phyloP scores from a whole-genome alignment of 2,329 filamentous ascomycete genomes.

The Claviceps paspali region DNA sequence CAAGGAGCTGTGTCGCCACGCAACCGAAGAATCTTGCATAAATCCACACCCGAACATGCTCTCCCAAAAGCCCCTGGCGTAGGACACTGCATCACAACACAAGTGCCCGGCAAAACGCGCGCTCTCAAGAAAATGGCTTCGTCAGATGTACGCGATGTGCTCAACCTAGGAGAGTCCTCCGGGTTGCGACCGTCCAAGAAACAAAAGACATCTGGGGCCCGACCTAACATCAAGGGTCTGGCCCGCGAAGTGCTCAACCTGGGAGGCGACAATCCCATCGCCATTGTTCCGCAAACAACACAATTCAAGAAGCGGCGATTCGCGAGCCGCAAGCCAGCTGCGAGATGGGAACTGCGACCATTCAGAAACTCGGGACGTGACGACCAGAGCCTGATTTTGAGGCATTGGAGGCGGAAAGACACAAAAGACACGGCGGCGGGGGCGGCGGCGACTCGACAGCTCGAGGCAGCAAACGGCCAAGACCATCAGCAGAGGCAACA shows the following conservation, averaged over 20 bases:
- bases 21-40: background rate
- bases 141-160: conserved; percentile 74
- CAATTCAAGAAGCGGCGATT: conserved; percentile 45
- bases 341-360: conserved; percentile 49
- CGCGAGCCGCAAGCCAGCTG: conserved; percentile 37
- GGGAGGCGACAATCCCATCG: conserved; percentile 50
- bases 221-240: conserved; percentile 45
- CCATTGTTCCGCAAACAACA: conserved; percentile 45
- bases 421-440: conserved; percentile 16
- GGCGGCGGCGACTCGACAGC: conserved; percentile 6
- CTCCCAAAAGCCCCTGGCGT: too few relatives aligned
- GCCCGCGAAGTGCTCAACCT: conserved; percentile 51
- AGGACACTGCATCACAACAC: background rate
- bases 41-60: background rate
- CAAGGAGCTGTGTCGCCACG: conserved; percentile 1
- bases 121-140: conserved; percentile 44
- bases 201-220: conserved; percentile 48
- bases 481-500: too few relatives aligned
- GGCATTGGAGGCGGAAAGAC: conserved; percentile 63
- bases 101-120: too few relatives aligned
- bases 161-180: conserved; percentile 54
- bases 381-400: conserved; percentile 51
- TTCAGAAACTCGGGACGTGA: conserved; percentile 67
- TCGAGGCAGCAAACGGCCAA: background rate
- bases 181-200: conserved; percentile 54